Conservation (phyloP, 306 rosid species). For the peach (Prunus persica) region DNA sequence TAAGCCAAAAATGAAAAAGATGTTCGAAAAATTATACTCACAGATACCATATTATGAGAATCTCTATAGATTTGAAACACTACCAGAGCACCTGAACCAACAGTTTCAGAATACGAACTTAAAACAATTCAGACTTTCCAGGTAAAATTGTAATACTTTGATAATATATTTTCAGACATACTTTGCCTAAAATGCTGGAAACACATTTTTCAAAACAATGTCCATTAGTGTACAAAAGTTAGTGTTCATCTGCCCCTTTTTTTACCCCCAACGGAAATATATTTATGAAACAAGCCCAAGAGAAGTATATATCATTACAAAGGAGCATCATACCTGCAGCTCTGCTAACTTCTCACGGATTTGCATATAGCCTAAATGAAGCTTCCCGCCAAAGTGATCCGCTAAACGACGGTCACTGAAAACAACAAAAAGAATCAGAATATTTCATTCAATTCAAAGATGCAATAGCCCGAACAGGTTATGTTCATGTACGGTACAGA, state of each 20-base stretch:
- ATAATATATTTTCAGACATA: not conserved
- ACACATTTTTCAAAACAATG: not conserved
- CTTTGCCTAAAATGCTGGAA: not conserved
- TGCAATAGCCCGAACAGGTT: constrained; percentile 21
- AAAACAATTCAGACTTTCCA: constrained; percentile 11
- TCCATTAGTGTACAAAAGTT: not conserved
- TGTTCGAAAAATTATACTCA: constrained; percentile 25
- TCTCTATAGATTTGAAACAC: constrained; percentile 39
- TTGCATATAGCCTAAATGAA: constrained; percentile 98
- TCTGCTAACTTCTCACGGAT: constrained; percentile 94
- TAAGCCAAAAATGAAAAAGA: not conserved
- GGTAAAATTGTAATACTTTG: constrained; percentile 1
- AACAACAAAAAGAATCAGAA: constrained; percentile 38
- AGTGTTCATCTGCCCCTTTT: constrained; percentile 9
- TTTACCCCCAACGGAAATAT: not conserved
- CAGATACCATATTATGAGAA: constrained; percentile 33
- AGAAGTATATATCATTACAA: constrained; percentile 2
- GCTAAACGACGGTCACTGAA: constrained; percentile 98
- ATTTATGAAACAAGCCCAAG: not conserved
- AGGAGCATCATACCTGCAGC: constrained; percentile 66
- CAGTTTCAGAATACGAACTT: constrained; percentile 32
- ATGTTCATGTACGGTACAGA: constrained; percentile 29
- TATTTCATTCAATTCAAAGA: constrained; percentile 28
- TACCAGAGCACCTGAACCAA: constrained; percentile 50
- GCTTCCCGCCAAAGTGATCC: constrained; percentile 99